phyloP scores from a whole-genome alignment of 177 flowering plant species.

The Telopea speciosissima region DNA sequence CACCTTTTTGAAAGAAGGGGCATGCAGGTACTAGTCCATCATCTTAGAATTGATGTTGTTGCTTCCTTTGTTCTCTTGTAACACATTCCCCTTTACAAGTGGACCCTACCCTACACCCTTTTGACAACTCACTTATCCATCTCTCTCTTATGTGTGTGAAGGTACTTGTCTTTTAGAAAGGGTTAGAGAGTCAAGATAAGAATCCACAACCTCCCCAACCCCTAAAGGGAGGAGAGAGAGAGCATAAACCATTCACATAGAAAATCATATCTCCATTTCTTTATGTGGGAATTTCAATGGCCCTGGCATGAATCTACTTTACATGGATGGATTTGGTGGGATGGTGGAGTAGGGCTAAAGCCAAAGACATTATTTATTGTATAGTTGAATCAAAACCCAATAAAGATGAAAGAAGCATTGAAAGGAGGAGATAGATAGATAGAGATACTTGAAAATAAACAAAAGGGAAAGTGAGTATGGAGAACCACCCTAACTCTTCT shows the following conservation, averaged over 20 bases:
- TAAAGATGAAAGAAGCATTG: constrained; percentile 11
- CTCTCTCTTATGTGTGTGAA: constrained; percentile 2
- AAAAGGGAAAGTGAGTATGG: not conserved
- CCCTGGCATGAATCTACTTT: constrained; percentile 25
- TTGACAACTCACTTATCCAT: constrained; percentile 14
- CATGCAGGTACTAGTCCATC: constrained; percentile 21
- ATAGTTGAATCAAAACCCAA: constrained; percentile 26
- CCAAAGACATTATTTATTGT: constrained; percentile 18
- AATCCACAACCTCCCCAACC: constrained; percentile 19
- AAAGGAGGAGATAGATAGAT: constrained; percentile 1
- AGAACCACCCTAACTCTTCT: not conserved
- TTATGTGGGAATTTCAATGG: constrained; percentile 40
- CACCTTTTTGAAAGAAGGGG: constrained; percentile 28
- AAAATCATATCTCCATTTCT: constrained; percentile 27
- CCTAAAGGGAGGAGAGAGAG: constrained; percentile 7
- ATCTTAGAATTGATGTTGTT: constrained; percentile 28
- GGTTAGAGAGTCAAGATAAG: constrained; percentile 27
- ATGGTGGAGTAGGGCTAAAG: constrained; percentile 26
- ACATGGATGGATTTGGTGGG: constrained; percentile 16
- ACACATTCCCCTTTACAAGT: constrained; percentile 6
- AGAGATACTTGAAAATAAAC: not conserved
- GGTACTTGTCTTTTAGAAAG: constrained; percentile 18
- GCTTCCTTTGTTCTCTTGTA: constrained; percentile 20
- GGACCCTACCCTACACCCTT: constrained; percentile 28
- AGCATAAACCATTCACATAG: constrained; percentile 23